A percentile compares a stretch with the other conserved stretches of the same genome.
Conservation (phyloP, 352 stramenopile species). For the Blastocystis sp. region DNA sequence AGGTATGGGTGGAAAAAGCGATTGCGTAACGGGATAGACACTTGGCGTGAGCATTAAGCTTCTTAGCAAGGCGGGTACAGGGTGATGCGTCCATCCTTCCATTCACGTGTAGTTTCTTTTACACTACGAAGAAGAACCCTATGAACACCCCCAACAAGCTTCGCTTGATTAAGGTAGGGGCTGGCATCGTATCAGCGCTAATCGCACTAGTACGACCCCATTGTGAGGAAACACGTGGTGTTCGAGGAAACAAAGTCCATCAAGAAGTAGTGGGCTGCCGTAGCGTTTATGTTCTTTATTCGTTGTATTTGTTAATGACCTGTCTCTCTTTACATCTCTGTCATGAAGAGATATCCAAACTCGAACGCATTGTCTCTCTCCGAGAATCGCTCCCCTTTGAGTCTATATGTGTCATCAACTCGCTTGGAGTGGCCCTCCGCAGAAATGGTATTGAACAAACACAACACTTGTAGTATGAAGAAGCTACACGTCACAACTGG, state of each 20-base stretch:
- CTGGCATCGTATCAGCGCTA: neutral
- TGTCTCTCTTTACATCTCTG: too few relatives aligned
- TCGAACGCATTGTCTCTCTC: too few relatives aligned
- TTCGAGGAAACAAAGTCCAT: conserved; percentile 74
- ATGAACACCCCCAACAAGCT: conserved; percentile 72
- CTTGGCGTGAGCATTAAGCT: conserved; percentile 70
- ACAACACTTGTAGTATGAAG: too few relatives aligned
- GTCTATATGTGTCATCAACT: too few relatives aligned
- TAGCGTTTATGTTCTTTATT: neutral
- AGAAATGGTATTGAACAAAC: too few relatives aligned
- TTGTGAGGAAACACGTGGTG: conserved; percentile 72
- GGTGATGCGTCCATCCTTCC: neutral
- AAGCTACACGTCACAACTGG: neutral
- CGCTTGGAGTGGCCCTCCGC: too few relatives aligned
- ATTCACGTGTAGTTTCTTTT: conserved; percentile 61
- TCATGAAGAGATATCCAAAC: too few relatives aligned
- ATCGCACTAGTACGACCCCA: conserved; percentile 71
- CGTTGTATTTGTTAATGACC: neutral
- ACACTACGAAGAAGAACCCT: conserved; percentile 73
- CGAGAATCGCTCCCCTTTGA: too few relatives aligned
- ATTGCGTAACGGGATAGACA: conserved; percentile 30
- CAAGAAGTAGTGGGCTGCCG: conserved; percentile 45
- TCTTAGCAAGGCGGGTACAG: conserved; percentile 71
- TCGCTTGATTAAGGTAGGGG: conserved; percentile 64
- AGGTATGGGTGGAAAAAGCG: neutral